Evolutionary conservation across 2,329 filamentous ascomycete species (phyloP).

Genomic region (Botrytis sinoallii): DNA sequence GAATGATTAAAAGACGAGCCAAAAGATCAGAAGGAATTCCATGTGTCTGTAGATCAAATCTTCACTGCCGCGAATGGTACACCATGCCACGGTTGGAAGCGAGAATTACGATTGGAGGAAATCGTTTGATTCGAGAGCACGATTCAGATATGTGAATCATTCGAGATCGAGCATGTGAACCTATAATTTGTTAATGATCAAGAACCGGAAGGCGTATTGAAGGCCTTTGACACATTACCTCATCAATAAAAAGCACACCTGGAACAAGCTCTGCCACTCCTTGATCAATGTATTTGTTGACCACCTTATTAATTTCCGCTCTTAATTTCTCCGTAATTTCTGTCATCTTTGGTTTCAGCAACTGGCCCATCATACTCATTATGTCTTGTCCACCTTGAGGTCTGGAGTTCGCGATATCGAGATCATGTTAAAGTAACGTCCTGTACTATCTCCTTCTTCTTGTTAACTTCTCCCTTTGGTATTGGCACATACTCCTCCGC

Average conservation of each 20-base stretch:
- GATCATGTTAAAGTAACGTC: constrained; percentile 93
- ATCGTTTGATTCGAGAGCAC: constrained; percentile 92
- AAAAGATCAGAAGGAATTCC: constrained; percentile 93
- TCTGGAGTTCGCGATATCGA: constrained; percentile 92
- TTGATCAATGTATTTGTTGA: constrained; percentile 98
- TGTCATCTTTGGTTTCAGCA: constrained; percentile 99
- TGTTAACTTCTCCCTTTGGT: constrained; percentile 97
- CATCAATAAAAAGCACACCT: constrained; percentile 96
- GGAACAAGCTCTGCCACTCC: constrained; percentile 97
- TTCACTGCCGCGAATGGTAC: constrained; percentile 83
- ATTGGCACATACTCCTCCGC: constrained; percentile 99
- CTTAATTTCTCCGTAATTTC: constrained; percentile 98
- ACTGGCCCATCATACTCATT: constrained; percentile 99
- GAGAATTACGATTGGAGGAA: constrained; percentile 94
- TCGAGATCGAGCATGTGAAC: constrained; percentile 99
- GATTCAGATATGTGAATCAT: constrained; percentile 98
- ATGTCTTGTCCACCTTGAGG: constrained; percentile 98
- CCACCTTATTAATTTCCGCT: constrained; percentile 97
- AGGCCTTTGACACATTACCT: constrained; percentile 58
- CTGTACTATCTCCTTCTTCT: constrained; percentile 99
- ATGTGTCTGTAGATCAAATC: constrained; percentile 81
- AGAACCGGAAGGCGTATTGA: constrained; percentile 7
- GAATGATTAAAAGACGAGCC: constrained; percentile 90
- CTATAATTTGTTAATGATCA: constrained; percentile 45
- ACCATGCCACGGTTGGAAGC: constrained; percentile 94